These are phyloP conservation scores for Paracamarosporium sp. DNA, from an alignment of 2,329 filamentous ascomycete species.

Conservation along the genomic window DNA sequence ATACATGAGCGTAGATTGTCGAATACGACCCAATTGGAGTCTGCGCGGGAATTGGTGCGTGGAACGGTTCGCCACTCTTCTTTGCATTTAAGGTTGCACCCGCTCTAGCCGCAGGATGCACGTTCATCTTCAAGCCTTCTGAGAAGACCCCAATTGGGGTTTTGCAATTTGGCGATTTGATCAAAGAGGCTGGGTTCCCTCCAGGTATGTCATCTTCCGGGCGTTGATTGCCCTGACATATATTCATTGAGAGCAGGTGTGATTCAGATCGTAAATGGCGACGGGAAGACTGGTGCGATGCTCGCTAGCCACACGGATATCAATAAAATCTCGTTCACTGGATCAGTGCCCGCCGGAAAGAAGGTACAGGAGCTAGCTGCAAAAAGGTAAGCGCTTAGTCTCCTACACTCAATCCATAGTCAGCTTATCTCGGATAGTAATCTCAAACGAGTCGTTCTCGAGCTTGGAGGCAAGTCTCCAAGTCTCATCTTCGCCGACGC, in stretches of 20 bases:
- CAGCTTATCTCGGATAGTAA: too few relatives aligned
- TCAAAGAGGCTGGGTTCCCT: constrained; percentile 34
- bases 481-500: constrained; percentile 29
- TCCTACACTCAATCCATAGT: too few relatives aligned
- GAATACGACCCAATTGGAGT: constrained; percentile 40
- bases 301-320: constrained; percentile 14
- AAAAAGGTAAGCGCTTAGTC: too few relatives aligned
- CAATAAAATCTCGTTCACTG: constrained; percentile 26
- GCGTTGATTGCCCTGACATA: too few relatives aligned
- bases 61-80: constrained; percentile 35
- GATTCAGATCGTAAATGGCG: constrained; percentile 25
- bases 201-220: neutral
- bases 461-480: constrained; percentile 28
- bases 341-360: constrained; percentile 20
- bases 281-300: constrained; percentile 13
- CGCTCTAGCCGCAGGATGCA: constrained; percentile 43
- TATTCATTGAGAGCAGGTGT: too few relatives aligned
- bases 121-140: constrained; percentile 37
- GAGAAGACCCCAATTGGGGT: constrained; percentile 38
- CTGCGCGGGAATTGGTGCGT: constrained; percentile 30
- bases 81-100: constrained; percentile 36
- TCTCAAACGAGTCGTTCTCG: constrained; percentile 18
- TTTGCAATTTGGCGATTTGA: constrained; percentile 34
- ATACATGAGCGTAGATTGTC: too few relatives aligned
- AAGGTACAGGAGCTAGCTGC: constrained; percentile 15